Percentiles rank a stretch among this genome's conserved stretches.
phyloP scores from a whole-genome alignment of 345 rosid genomes.

The Gossypium longicalyx region DNA sequence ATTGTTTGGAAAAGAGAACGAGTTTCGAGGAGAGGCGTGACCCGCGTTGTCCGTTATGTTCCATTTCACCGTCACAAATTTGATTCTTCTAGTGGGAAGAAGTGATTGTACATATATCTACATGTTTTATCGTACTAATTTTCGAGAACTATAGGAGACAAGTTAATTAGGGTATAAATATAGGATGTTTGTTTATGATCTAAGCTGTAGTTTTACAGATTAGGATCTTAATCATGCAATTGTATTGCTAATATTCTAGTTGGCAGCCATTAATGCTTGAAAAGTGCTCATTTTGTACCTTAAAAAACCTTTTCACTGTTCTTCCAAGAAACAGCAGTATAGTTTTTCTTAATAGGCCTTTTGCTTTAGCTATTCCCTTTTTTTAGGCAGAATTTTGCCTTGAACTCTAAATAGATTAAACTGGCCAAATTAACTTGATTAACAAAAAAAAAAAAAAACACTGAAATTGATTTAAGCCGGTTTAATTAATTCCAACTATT shows the following conservation, averaged over 20 bases:
- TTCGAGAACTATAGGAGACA: conserved; percentile 17
- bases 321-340: not conserved
- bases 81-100: conserved; percentile 21
- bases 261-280: not conserved
- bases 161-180: conserved; percentile 14
- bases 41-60: conserved; percentile 51
- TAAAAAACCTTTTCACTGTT: not conserved
- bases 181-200: conserved; percentile 20
- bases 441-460: not conserved
- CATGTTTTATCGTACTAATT: conserved; percentile 16
- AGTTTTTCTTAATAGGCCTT: not conserved
- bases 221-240: conserved; percentile 8
- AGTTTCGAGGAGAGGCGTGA: conserved; percentile 35
- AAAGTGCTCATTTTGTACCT: not conserved
- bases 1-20: conserved; percentile 53
- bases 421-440: not conserved
- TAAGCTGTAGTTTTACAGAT: conserved; percentile 10
- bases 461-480: not conserved
- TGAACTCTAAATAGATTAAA: not conserved
- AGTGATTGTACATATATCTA: conserved; percentile 22
- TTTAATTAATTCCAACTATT: not conserved
- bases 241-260: not conserved
- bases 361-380: not conserved
- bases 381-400: not conserved
- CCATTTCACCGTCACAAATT: conserved; percentile 15